These are phyloP conservation scores for Rhizophagus clarus DNA, from an alignment of 192 early-diverging fungal genomes.

Conservation along the genomic window DNA sequence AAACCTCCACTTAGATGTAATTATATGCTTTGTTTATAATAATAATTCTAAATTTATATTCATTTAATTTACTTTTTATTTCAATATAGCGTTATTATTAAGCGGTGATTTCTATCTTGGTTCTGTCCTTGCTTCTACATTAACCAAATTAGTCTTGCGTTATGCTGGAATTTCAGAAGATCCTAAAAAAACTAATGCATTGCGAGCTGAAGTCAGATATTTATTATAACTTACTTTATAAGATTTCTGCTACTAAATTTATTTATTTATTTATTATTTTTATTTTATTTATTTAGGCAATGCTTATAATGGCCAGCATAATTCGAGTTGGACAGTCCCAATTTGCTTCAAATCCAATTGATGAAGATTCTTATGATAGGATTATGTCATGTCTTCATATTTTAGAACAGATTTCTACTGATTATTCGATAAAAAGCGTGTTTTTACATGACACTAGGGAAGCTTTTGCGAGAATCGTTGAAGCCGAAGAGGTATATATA, in stretches of 20 bases:
- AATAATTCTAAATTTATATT: conserved; percentile 31
- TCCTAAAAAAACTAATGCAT: conserved; percentile 64
- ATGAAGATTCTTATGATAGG: conserved; percentile 95
- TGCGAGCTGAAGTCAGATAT: conserved; percentile 76
- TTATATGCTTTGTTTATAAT: background rate
- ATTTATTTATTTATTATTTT: conserved; percentile 20
- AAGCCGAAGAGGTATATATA: conserved; percentile 63
- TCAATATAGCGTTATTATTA: conserved; percentile 71
- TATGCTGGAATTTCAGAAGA: conserved; percentile 60
- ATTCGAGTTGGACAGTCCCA: conserved; percentile 90
- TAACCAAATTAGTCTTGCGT: conserved; percentile 90
- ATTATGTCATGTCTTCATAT: conserved; percentile 85
- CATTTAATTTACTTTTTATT: background rate
- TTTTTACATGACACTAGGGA: conserved; percentile 62
- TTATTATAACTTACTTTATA: background rate
- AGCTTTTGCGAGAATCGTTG: conserved; percentile 66
- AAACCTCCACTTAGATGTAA: conserved; percentile 74
- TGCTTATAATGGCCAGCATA: conserved; percentile 97
- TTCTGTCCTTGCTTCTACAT: conserved; percentile 82
- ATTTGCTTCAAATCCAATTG: conserved; percentile 84
- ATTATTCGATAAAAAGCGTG: conserved; percentile 57
- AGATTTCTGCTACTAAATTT: background rate
- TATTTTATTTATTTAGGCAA: conserved; percentile 53
- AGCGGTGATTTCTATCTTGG: conserved; percentile 94
- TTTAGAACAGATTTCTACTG: conserved; percentile 61